phyloP scores from a whole-genome alignment of 306 rosid genomes.

The Cucumis melo region DNA sequence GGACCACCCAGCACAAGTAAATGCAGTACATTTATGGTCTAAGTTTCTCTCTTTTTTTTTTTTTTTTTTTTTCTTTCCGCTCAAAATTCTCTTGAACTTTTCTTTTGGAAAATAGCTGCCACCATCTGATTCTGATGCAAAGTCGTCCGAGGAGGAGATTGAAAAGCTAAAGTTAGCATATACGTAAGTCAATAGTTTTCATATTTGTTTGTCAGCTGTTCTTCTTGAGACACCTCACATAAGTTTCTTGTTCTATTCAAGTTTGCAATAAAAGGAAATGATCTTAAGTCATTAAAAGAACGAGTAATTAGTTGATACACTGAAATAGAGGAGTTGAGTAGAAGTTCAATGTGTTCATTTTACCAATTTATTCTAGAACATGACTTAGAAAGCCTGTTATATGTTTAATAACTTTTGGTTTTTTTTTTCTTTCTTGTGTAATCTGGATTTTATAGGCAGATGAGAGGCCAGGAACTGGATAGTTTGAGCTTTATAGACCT shows the following conservation, averaged over 20 bases:
- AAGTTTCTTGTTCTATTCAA: background rate
- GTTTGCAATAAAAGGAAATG: background rate
- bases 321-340: background rate
- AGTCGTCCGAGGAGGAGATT: background rate
- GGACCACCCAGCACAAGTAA: conserved; percentile 2
- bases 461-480: conserved; percentile 56
- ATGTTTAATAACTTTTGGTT: background rate
- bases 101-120: background rate
- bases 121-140: background rate
- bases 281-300: background rate
- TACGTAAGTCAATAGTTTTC: background rate
- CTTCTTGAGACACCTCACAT: background rate
- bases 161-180: background rate
- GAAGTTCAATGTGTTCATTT: background rate
- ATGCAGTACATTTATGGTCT: background rate
- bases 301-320: background rate
- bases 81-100: background rate
- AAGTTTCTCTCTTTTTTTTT: background rate
- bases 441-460: conserved; percentile 25
- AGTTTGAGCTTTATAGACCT: conserved; percentile 44
- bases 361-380: background rate
- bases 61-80: background rate
- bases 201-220: background rate
- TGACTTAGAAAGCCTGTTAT: background rate
- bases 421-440: background rate